Evolutionary conservation across 257 asterid species (phyloP), one percentile per base, ranked within the genome.

Genomic region (Primulina tabacum): DNA sequence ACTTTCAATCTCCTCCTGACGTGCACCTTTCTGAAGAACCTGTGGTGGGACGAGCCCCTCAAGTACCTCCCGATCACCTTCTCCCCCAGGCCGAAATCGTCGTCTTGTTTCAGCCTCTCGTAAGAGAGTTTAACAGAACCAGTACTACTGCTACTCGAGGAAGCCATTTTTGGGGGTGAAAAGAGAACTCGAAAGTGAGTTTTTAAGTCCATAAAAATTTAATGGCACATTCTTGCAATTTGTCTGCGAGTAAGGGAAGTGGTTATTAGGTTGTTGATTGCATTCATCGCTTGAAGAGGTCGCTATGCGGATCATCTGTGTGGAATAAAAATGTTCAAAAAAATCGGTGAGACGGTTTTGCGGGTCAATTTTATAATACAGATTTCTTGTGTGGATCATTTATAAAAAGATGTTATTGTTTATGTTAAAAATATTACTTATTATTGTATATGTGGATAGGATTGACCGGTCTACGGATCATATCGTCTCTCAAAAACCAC

Each of bases 41-140:
- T 14, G 18, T 14, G 55, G 55, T 28, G 30, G 30, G 30, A 28
- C 30, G 30, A 28, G 30, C 30, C 2, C 2, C 30, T 28, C 30
- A 28, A 64, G 55, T 43, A 43, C 68, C 73, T 64, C 6, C 80
- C 81, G 14, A 83, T 68, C 66, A 58, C 82, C 74, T 78, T 88
- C 71, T 82, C 30, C 30, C 30, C 3, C 30, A 28, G 30, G 30
- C 30, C 4, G 30, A 28, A 28, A 28, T 65, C 76, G 0, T 81
- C 85, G 0, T 87, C 86, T 1, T 81, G 73, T 32, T 68, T 80
- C 33, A 88, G 77, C 66, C 79, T 83, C 24, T 77, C 75, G 89
- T 92, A 90, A 1, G 89, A 73, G 57, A 71, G 59, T 57, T 79
- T 80, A 21, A 69, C 64, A 21, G 20, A 38, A 10, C 16, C 50